Evolutionary conservation across 2,329 filamentous ascomycete genomes (phyloP).

Genomic region (Fusarium nelsonii): DNA sequence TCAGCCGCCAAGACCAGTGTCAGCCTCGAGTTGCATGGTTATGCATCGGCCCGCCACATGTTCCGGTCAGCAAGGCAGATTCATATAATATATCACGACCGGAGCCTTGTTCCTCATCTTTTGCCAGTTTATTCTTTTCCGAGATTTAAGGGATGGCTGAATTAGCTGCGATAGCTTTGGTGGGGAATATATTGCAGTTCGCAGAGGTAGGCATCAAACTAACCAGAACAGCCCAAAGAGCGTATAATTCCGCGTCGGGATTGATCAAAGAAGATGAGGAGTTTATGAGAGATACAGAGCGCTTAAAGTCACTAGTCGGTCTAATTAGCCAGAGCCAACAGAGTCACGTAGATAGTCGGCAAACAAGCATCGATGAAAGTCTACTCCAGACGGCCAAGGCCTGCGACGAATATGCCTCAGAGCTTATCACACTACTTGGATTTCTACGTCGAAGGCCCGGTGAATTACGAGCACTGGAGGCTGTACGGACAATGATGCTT

Average conservation of each 20-base stretch:
- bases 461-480: accelerated
- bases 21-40: background rate
- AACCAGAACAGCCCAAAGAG: background rate
- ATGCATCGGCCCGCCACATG: background rate
- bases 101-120: background rate
- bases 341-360: background rate
- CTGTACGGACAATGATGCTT: background rate
- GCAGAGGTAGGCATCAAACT: background rate
- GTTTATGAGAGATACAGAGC: background rate
- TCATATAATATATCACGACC: background rate
- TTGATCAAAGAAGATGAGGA: background rate
- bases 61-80: background rate
- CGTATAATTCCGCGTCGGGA: background rate
- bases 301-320: background rate
- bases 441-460: background rate
- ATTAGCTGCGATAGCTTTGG: background rate
- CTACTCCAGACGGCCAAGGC: background rate
- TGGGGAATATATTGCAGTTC: background rate
- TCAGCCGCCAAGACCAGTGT: background rate
- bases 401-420: background rate
- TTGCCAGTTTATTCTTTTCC: accelerated
- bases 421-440: background rate
- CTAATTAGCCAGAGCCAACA: background rate
- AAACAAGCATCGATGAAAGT: background rate
- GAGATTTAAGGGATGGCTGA: background rate